Evolutionary conservation across 2,329 filamentous ascomycete genomes (phyloP).

Genomic region (Sarocladium strictum): DNA sequence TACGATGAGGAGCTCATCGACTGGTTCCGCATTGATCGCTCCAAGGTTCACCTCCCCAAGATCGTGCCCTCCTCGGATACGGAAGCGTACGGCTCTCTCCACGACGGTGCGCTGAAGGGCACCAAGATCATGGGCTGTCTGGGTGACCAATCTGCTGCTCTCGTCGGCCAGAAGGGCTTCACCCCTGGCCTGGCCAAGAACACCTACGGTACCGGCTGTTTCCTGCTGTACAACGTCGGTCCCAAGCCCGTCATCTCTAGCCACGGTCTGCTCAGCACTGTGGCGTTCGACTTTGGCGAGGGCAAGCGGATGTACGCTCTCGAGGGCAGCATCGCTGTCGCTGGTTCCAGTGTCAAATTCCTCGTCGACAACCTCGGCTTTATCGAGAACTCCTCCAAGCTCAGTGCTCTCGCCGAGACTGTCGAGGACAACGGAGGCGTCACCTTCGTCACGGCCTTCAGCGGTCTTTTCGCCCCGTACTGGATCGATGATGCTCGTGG

Average conservation of each 20-base stretch:
- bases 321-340: constrained; percentile 72
- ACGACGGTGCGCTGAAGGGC: constrained; percentile 56
- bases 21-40: constrained; percentile 67
- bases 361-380: constrained; percentile 52
- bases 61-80: constrained; percentile 70
- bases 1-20: constrained; percentile 69
- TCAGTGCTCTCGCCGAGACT: constrained; percentile 40
- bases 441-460: constrained; percentile 75
- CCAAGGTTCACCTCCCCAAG: constrained; percentile 66
- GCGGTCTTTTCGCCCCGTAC: constrained; percentile 75
- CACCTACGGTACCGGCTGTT: constrained; percentile 81
- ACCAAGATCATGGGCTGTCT: constrained; percentile 69
- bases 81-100: constrained; percentile 61
- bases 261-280: constrained; percentile 70
- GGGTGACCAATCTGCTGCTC: constrained; percentile 74
- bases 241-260: constrained; percentile 72
- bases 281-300: constrained; percentile 69
- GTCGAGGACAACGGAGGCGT: constrained; percentile 66
- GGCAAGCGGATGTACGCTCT: constrained; percentile 66
- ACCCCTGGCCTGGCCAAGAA: constrained; percentile 73
- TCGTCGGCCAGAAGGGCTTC: constrained; percentile 77
- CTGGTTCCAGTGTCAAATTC: constrained; percentile 70
- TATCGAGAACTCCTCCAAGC: constrained; percentile 41
- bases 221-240: constrained; percentile 78
- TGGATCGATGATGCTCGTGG: constrained; percentile 81